Conservation (phyloP, 306 rosid species). For the Arachis stenosperma region DNA sequence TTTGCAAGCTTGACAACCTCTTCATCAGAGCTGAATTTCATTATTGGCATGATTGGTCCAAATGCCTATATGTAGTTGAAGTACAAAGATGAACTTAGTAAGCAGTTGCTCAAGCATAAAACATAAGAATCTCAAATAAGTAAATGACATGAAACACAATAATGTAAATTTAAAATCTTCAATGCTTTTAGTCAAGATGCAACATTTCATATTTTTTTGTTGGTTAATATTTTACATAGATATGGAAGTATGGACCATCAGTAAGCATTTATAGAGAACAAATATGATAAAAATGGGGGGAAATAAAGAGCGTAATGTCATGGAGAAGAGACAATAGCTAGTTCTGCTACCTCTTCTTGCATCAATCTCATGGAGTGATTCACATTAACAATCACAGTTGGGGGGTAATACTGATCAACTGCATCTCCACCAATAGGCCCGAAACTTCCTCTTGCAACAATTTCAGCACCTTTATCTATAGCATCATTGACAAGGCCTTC, state of each 20-base stretch:
- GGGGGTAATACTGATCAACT: slow-evolving; percentile 90
- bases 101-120: slow-evolving; percentile 19
- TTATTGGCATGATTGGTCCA: slow-evolving; percentile 94
- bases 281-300: neutral
- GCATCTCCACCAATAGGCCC: slow-evolving; percentile 92
- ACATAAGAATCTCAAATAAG: slow-evolving; percentile 21
- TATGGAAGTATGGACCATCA: neutral
- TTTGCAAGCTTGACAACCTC: slow-evolving; percentile 84
- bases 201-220: neutral
- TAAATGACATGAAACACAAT: slow-evolving; percentile 14
- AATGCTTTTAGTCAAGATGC: slow-evolving; percentile 16
- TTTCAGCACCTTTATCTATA: slow-evolving; percentile 85
- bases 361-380: slow-evolving; percentile 90
- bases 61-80: slow-evolving; percentile 61
- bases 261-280: neutral
- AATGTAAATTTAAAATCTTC: slow-evolving; percentile 34
- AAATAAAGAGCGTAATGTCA: slow-evolving; percentile 9
- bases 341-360: slow-evolving; percentile 89
- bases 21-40: slow-evolving; percentile 84
- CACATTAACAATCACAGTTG: slow-evolving; percentile 84
- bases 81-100: slow-evolving; percentile 33
- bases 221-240: slow-evolving; percentile 3
- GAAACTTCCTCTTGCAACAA: slow-evolving; percentile 83
- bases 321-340: slow-evolving; percentile 8
- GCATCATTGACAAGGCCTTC: slow-evolving; percentile 85